Evolutionary conservation across 495 filamentous ascomycete species (phyloP).

Genomic region (Podospora conica): DNA sequence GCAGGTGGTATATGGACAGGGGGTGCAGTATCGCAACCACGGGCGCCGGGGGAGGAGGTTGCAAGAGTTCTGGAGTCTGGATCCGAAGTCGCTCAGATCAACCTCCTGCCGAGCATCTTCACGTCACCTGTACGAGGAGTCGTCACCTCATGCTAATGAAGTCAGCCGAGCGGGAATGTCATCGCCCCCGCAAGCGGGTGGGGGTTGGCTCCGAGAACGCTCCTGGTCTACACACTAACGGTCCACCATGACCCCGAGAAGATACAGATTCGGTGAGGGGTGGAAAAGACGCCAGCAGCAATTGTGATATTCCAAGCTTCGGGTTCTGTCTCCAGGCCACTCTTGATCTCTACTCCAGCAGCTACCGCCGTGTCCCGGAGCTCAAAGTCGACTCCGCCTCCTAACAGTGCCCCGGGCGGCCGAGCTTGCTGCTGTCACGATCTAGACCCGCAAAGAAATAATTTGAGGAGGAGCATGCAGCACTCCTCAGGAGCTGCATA

Average conservation of each 20-base stretch:
- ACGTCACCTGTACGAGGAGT: neutral
- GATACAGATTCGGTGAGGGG: neutral
- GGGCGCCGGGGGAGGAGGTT: neutral
- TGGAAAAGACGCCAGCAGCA: neutral
- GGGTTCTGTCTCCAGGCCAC: neutral
- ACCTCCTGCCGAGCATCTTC: neutral
- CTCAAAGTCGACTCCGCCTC: neutral
- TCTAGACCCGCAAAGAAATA: neutral
- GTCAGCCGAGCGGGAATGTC: neutral
- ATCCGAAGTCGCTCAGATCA: neutral
- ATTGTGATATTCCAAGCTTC: neutral
- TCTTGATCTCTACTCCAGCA: neutral
- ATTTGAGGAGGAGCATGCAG: neutral
- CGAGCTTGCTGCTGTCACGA: neutral
- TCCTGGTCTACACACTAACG: too few species aligned
- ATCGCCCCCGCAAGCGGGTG: neutral
- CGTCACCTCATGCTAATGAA: neutral
- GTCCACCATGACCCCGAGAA: too few species aligned
- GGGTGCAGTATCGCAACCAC: neutral
- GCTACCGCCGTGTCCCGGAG: neutral
- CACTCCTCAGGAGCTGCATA: neutral
- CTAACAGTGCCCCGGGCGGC: neutral
- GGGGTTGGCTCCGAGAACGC: neutral
- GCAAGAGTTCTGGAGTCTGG: neutral
- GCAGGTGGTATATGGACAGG: neutral